phyloP scores from a whole-genome alignment of 2,329 filamentous ascomycete species.

The Phaeosphaeria sp. region DNA sequence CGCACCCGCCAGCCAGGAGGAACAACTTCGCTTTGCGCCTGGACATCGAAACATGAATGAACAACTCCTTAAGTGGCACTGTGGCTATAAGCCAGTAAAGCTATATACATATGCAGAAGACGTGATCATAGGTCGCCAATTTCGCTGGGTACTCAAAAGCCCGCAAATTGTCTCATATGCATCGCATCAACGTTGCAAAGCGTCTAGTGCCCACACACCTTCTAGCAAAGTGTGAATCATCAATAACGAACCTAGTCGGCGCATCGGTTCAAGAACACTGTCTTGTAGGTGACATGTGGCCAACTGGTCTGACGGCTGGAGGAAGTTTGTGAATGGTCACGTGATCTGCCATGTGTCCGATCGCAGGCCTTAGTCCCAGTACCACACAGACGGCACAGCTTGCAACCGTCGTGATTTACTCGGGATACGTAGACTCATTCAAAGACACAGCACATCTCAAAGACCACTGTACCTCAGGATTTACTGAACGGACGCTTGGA shows the following conservation, averaged over 20 bases:
- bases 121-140: neutral
- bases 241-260: no score
- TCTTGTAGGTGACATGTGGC: no score
- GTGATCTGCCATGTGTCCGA: neutral
- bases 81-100: neutral
- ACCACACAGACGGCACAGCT: neutral
- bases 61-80: neutral
- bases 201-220: neutral
- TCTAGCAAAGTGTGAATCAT: neutral
- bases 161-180: conserved; percentile 29
- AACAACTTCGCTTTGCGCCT: neutral
- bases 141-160: conserved; percentile 14
- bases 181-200: conserved; percentile 3
- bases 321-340: no score
- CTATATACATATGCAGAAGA: neutral
- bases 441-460: neutral
- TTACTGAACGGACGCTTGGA: neutral
- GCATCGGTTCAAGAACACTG: no score
- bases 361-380: neutral
- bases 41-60: neutral
- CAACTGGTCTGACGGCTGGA: no score
- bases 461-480: neutral
- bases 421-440: neutral
- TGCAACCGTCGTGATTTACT: neutral
- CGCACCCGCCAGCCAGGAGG: neutral